These are phyloP conservation scores for Penicillium verhagenii DNA, from an alignment of 495 filamentous ascomycete species.

Conservation along the genomic window DNA sequence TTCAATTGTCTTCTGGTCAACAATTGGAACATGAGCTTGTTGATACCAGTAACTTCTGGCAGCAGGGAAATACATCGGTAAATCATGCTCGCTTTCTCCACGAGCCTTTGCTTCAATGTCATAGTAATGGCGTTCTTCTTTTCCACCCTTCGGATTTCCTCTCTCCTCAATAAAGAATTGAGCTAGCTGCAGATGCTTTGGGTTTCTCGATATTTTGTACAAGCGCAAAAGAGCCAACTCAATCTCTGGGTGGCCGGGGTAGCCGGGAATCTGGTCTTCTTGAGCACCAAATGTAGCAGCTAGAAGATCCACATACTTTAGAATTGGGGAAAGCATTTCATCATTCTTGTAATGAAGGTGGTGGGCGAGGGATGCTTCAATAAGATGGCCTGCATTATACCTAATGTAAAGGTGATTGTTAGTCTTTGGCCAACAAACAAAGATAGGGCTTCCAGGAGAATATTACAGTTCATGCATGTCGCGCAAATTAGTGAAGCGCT, in stretches of 20 bases:
- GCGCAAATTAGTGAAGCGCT: conserved; percentile 55
- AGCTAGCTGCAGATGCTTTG: conserved; percentile 49
- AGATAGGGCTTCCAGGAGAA: background rate
- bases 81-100: conserved; percentile 47
- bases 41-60: conserved; percentile 38
- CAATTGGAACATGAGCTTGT: conserved; percentile 55
- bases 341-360: conserved; percentile 49
- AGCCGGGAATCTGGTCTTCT: conserved; percentile 51
- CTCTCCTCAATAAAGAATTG: conserved; percentile 57
- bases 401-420: no score
- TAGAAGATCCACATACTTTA: conserved; percentile 55
- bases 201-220: conserved; percentile 44
- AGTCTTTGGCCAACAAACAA: no score
- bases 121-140: conserved; percentile 49
- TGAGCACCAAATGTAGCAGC: conserved; percentile 48
- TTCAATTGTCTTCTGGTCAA: conserved; percentile 53
- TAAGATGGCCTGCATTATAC: conserved; percentile 60
- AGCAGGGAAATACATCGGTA: conserved; percentile 43
- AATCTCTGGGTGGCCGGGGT: conserved; percentile 61
- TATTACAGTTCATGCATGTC: conserved; percentile 62
- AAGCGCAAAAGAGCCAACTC: conserved; percentile 57
- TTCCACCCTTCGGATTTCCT: conserved; percentile 48
- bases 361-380: conserved; percentile 58
- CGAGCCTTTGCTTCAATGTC: conserved; percentile 50
- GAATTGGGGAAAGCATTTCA: conserved; percentile 48